Base-by-base conservation (phyloP, 805 yeast genomes). In the Yamadazyma nakazawae region DNA sequence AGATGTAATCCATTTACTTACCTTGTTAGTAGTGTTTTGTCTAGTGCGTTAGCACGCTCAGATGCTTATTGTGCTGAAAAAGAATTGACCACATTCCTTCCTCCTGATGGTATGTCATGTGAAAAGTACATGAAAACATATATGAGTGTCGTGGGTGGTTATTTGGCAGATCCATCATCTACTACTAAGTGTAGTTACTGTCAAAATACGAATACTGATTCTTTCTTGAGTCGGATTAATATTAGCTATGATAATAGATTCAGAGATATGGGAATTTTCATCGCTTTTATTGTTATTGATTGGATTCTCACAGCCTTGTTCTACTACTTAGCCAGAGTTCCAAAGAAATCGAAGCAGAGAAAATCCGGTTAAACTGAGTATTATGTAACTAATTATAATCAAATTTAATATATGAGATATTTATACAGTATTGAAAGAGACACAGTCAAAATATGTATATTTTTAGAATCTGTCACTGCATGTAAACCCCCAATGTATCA, bases 261-360 rank as follows among this genome's bases (percentile, higher is more conserved):
- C 85, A 78, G 85, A 72, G 77, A 82, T 58, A 72, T 73, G 54
- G 87, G 86, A 53, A 72, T 81, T 54, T 67, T 76, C 62, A 45
- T 68, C 45, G 54, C 60, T 6, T 70, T 63, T 52, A 66, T 67
- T 48, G 65, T 54, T 14, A 52, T 68, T 43, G 65, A 70, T 51
- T 58, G 66, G 28, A 34, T 65, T 14, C 44, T 61, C 4, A 56
- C 72, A 14, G 49, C 63, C 11, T 42, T 58, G 44, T 55, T 72
- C 51, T 75, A 84, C 73, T 82, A 85, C 83, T 58, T 79, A 19
- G 80, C 82, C 11, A 78, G 92, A 73, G 92, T 85, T 50, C 92
- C 92, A 45, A 84, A 84, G 76, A 77, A 73, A 51, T 61, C 56
- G 51, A 63, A 71, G 57, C 61, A 66, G 54, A 66, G 64, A 60